Evolutionary conservation across 257 asterid genomes (phyloP).

Genomic region (Solanum medicagineum): DNA sequence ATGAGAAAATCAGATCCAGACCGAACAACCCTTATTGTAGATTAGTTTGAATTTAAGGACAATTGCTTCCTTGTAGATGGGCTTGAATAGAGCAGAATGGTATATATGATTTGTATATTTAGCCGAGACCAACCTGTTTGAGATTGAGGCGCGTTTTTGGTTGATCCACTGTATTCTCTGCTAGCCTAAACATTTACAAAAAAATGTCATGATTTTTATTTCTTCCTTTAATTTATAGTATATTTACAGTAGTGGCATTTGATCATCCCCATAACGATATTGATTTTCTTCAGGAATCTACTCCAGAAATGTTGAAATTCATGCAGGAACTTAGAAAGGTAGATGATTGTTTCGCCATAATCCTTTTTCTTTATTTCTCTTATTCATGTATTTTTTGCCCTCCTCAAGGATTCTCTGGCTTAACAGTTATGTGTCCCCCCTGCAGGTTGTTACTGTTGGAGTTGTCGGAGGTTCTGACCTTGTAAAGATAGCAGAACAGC

Average conservation of each 20-base stretch:
- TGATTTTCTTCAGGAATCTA: conserved; percentile 31
- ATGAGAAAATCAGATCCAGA: neutral
- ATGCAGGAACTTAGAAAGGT: conserved; percentile 80
- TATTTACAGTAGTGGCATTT: neutral
- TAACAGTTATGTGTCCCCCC: neutral
- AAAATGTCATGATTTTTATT: neutral
- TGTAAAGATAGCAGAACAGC: conserved; percentile 93
- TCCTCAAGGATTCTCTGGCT: neutral
- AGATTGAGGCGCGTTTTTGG: neutral
- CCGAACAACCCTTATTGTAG: neutral
- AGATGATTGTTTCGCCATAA: neutral
- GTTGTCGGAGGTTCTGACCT: conserved; percentile 99
- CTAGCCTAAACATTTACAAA: neutral
- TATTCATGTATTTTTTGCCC: neutral
- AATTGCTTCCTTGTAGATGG: neutral
- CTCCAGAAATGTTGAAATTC: conserved; percentile 67
- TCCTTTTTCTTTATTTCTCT: neutral
- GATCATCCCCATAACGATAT: neutral
- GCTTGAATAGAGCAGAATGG: neutral
- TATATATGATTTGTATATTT: neutral
- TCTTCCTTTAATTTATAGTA: neutral
- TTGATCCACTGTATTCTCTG: neutral
- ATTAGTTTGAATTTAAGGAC: neutral
- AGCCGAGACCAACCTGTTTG: neutral
- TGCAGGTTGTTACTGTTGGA: conserved; percentile 75